Percentiles rank a stretch among this genome's conserved stretches.
These are phyloP conservation scores for Candida khao-thaluensis DNA, from an alignment of 805 yeast genomes.

Conservation along the genomic window DNA sequence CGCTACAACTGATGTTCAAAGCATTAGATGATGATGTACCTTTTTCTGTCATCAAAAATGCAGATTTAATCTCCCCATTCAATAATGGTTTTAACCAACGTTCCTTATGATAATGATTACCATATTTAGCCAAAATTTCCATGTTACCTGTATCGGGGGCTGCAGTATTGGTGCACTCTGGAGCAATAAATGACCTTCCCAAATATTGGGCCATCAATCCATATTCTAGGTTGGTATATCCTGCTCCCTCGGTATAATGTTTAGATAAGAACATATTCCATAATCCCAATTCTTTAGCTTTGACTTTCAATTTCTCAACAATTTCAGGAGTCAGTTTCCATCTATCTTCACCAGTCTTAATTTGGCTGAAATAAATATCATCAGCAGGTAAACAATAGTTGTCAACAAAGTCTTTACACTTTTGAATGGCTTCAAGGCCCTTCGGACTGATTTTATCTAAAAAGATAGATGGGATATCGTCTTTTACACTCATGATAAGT, in stretches of 20 bases:
- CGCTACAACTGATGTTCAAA: conserved; percentile 51
- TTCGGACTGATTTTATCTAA: conserved; percentile 33
- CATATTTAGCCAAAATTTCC: conserved; percentile 48
- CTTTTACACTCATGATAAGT: conserved; percentile 14
- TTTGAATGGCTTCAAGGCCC: conserved; percentile 40
- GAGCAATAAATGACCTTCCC: conserved; percentile 54
- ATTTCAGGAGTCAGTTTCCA: conserved; percentile 50
- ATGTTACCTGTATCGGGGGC: conserved; percentile 71
- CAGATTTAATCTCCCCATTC: conserved; percentile 55
- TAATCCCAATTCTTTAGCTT: conserved; percentile 52
- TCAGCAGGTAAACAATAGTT: conserved; percentile 59
- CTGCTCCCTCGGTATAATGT: conserved; percentile 52
- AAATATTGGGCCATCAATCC: conserved; percentile 64
- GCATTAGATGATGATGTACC: conserved; percentile 63
- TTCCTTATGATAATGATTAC: conserved; percentile 35
- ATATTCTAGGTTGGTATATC: conserved; percentile 60
- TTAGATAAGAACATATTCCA: conserved; percentile 61
- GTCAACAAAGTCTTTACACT: conserved; percentile 50
- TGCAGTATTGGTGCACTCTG: conserved; percentile 57
- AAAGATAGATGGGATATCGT: conserved; percentile 43
- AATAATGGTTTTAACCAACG: conserved; percentile 54
- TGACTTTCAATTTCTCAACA: conserved; percentile 49
- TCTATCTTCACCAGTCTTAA: conserved; percentile 34
- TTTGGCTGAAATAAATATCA: conserved; percentile 39
- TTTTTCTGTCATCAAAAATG: conserved; percentile 64